Evolutionary conservation across 495 filamentous ascomycete species (phyloP).

Genomic region (Aspergillus egyptiacus): DNA sequence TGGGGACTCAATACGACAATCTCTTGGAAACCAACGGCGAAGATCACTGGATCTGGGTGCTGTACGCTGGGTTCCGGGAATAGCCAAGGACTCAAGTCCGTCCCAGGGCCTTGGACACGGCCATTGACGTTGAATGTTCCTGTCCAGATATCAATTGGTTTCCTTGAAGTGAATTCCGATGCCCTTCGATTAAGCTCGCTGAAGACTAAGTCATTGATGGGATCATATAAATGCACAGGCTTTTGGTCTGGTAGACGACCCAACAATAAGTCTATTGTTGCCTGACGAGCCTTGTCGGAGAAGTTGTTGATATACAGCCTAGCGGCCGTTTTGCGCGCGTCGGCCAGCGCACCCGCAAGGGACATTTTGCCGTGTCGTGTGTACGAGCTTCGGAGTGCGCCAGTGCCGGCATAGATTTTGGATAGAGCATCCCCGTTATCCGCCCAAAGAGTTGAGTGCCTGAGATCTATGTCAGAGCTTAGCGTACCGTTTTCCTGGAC

Average conservation of each 20-base stretch:
- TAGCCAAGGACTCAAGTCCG: slow-evolving; percentile 83
- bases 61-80: slow-evolving; percentile 49
- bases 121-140: slow-evolving; percentile 97
- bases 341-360: slow-evolving; percentile 85
- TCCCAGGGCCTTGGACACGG: slow-evolving; percentile 61
- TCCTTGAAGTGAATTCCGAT: slow-evolving; percentile 48
- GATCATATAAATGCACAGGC: slow-evolving; percentile 83
- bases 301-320: slow-evolving; percentile 97
- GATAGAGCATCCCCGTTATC: slow-evolving; percentile 95
- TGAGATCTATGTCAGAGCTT: slow-evolving; percentile 75
- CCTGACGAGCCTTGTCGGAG: slow-evolving; percentile 84
- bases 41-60: slow-evolving; percentile 46
- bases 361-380: slow-evolving; percentile 97
- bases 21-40: slow-evolving; percentile 92
- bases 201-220: slow-evolving; percentile 83
- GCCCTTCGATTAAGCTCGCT: slow-evolving; percentile 61
- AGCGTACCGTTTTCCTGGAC: slow-evolving; percentile 59
- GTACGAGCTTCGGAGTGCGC: slow-evolving; percentile 90
- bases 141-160: slow-evolving; percentile 59
- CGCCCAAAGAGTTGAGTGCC: slow-evolving; percentile 93
- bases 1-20: slow-evolving; percentile 95
- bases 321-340: slow-evolving; percentile 89
- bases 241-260: slow-evolving; percentile 77
- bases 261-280: slow-evolving; percentile 86
- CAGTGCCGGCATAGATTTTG: slow-evolving; percentile 94